phyloP scores from a whole-genome alignment of 2,329 filamentous ascomycete species.

The Ceratocystis colombiana region DNA sequence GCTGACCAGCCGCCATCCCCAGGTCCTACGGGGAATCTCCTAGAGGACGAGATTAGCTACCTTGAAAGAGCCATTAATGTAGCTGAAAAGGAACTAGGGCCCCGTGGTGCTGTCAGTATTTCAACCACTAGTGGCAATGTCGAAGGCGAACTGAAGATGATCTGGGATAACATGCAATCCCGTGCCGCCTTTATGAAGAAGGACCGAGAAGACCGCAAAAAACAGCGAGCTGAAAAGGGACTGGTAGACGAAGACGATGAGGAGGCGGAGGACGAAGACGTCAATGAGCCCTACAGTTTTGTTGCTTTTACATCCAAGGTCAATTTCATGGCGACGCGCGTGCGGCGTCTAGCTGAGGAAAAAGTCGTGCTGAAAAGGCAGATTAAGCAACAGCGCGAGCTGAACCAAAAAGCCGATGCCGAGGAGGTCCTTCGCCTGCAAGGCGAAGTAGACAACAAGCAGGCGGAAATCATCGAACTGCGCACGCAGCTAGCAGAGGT shows the following conservation, averaged over 20 bases:
- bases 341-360: constrained; percentile 73
- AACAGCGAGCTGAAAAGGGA: constrained; percentile 47
- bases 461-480: constrained; percentile 25
- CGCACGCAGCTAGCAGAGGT: constrained; percentile 25
- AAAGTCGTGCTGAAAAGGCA: constrained; percentile 82
- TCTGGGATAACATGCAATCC: constrained; percentile 49
- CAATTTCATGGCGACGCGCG: constrained; percentile 64
- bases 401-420: constrained; percentile 77
- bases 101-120: constrained; percentile 20
- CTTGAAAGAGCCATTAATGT: constrained; percentile 44
- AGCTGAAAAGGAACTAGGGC: constrained; percentile 23
- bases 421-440: constrained; percentile 44
- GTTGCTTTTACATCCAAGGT: constrained; percentile 68
- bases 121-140: constrained; percentile 44
- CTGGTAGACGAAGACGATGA: constrained; percentile 51
- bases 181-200: constrained; percentile 46
- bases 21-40: constrained; percentile 43
- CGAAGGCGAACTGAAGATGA: constrained; percentile 42
- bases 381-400: constrained; percentile 87
- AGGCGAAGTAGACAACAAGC: constrained; percentile 25
- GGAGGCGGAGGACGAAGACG: constrained; percentile 51
- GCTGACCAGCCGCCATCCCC: constrained; percentile 49
- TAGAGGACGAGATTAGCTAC: constrained; percentile 59
- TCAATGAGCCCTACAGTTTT: constrained; percentile 57
- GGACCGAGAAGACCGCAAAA: constrained; percentile 44